Evolutionary conservation across 495 filamentous ascomycete genomes (phyloP), one percentile per base, ranked within the genome.

Genomic region (Talaromyces wortmannii): DNA sequence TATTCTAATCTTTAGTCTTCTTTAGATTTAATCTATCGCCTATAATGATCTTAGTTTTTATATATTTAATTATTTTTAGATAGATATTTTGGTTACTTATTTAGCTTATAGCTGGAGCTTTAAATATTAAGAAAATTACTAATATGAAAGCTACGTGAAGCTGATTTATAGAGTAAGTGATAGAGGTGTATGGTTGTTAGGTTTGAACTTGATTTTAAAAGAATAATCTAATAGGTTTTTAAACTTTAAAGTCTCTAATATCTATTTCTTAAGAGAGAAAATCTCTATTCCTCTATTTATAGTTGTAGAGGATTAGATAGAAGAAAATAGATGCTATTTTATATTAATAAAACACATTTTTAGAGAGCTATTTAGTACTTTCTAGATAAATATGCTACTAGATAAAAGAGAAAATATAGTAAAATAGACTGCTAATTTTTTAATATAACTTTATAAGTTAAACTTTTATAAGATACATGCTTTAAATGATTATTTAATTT

Each of bases 141-240:
- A 44, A 43, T 63, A 71, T 53, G 31, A 67, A 46, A 70, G 70
- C 57, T 47, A 65, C 43, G 56, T 71, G 31, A 66, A 64, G 17
- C 31, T 71, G 3, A 66, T 73, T 62, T 67, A 70, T 18, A 61
- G 59, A 12, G 52, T 57, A 7, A 57, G 67, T 47, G 59, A 67
- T 30, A 60, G 68, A 30, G 64, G 63, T 1, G 62, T 58, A 1
- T 71, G 67, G 69, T 60, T 64, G 7, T 48, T 72, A 48, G 68
- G 68, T 15, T 65, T 65, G 36, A 57, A 63, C 7, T 50, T 64
- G 16, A 64, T 67, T 36, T 43, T 61, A 8, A 69, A 69, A 47
- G 67, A 69, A 12, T 56, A 56, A n/a, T 56, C 53, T 8, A 17
- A 50, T 17, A 32, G 32, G 11, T 48, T 42, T 11, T 29, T 33